Percentiles rank a stretch among this genome's conserved stretches.
These are phyloP conservation scores for Nectriaceae sp. DNA, from an alignment of 2,329 filamentous ascomycete species.

Conservation along the genomic window DNA sequence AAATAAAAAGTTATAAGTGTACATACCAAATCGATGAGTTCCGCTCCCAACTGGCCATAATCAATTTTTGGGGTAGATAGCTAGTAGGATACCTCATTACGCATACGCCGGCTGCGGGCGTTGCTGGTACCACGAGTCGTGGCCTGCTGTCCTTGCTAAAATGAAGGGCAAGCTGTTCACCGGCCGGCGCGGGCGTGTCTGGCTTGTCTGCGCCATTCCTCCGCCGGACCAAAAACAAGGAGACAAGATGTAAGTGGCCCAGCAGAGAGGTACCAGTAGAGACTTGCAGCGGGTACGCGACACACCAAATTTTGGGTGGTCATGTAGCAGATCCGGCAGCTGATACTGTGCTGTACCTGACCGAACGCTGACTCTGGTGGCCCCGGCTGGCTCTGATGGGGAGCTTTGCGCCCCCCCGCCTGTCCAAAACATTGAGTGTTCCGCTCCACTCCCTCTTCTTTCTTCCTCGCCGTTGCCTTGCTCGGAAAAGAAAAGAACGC, in stretches of 20 bases:
- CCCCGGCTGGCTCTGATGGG: constrained; percentile 22
- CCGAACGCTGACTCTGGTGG: constrained; percentile 17
- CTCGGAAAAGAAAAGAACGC: too few relatives aligned
- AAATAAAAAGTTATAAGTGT: too few relatives aligned
- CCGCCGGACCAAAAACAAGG: constrained; percentile 28
- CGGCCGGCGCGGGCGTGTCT: constrained; percentile 7
- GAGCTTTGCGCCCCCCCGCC: constrained; percentile 35
- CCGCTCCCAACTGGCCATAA: too few relatives aligned
- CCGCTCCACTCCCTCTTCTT: constrained; percentile 32
- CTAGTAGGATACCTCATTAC: constrained; percentile 27
- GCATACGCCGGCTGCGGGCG: constrained; percentile 28
- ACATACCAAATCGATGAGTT: too few relatives aligned
- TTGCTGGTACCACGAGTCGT: constrained; percentile 27
- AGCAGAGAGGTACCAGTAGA: constrained; percentile 32
- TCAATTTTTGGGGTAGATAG: too few relatives aligned
- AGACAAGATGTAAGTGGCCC: constrained; percentile 27
- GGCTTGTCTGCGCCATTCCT: constrained; percentile 26
- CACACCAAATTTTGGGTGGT: constrained; percentile 36
- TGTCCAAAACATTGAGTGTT: constrained; percentile 23
- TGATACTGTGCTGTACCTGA: constrained; percentile 42
- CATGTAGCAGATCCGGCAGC: constrained; percentile 33
- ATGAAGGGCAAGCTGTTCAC: background rate
- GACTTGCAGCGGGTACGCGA: constrained; percentile 40
- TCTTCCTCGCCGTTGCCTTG: constrained; percentile 4
- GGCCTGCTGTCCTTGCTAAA: constrained; percentile 6